Base-by-base conservation (phyloP, 179 eudicot genomes). In the Heliamphora pulchella region DNA sequence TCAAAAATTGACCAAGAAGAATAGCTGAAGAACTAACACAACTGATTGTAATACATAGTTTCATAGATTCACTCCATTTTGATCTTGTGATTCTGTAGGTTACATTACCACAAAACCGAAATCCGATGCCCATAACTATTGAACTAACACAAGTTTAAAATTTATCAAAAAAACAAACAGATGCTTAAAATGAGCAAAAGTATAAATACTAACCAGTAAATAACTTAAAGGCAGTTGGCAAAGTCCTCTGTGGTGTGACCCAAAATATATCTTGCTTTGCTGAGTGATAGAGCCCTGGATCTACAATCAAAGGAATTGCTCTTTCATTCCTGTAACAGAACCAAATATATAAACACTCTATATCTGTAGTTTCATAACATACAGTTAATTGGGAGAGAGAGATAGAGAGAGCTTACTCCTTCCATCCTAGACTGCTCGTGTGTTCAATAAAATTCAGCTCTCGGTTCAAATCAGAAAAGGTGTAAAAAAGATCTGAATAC, bases 381-480 rank as follows among this genome's bases (percentile, higher is more conserved):
- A 9, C 14, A 59, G 47, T 8, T 61, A 53, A 17, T 1, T n/a
- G 15, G 44, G 18, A 11, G 2, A 18, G 10, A 61, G 55, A 78
- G 46, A 43, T 41, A 61, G 64, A n/a, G 54, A 71, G 10, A 80
- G 83, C 89, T 86, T 87, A 96, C 99, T 71, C 92, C 85, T 96
- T 96, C 99, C 99, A 96, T 8, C 96, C 99, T 61, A 96, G 87
- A 78, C 51, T 81, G 87, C 98, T 87, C 2, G 98, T 87, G 73
- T 96, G 98, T 78, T 94, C 99, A 1, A 96, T 86, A 77, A 96
- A 96, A 84, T 92, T 96, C 83, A 88, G 82, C 63, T 88, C 90
- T 74, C 96, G 91, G 22, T 91, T 87, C 66, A 96, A 84, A 76
- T 86, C 84, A 10, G 89, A 81, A 74, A 96, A 96, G 54, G 91